These are phyloP conservation scores for Cucurbitaria berberidis DNA, from an alignment of 2,329 filamentous ascomycete genomes.

Conservation along the genomic window DNA sequence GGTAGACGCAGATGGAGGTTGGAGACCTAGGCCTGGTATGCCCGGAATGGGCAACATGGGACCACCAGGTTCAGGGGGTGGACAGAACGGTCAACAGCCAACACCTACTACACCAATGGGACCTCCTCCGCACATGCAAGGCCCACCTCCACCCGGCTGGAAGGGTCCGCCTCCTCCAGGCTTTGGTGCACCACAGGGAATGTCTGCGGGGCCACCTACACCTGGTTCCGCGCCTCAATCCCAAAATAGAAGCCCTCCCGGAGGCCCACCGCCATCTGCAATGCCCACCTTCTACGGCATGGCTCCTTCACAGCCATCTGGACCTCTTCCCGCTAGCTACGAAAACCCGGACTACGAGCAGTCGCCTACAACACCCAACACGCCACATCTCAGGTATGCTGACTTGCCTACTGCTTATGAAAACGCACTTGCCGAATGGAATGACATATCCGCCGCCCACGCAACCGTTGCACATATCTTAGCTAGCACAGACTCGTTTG, in stretches of 20 bases:
- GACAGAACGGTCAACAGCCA: constrained; percentile 19
- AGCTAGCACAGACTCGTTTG: constrained; percentile 75
- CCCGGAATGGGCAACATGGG: constrained; percentile 46
- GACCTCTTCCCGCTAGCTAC: constrained; percentile 54
- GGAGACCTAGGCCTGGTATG: constrained; percentile 60
- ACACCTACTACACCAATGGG: constrained; percentile 29
- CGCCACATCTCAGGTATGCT: constrained; percentile 31
- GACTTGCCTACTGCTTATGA: constrained; percentile 69
- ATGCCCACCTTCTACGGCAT: constrained; percentile 61
- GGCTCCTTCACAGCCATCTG: constrained; percentile 51
- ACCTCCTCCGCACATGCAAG: constrained; percentile 36
- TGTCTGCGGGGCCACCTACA: constrained; percentile 12
- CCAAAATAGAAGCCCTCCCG: constrained; percentile 9
- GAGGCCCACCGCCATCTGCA: constrained; percentile 19
- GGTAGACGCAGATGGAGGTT: constrained; percentile 64
- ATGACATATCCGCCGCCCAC: constrained; percentile 74
- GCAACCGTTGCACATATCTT: constrained; percentile 62
- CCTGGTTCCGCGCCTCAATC: constrained; percentile 8
- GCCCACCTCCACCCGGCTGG: constrained; percentile 24
- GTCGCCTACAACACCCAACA: constrained; percentile 21
- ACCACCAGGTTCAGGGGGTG: constrained; percentile 36
- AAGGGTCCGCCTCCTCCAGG: constrained; percentile 25
- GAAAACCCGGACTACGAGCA: constrained; percentile 31
- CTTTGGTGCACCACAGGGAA: constrained; percentile 15
- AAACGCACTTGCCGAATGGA: constrained; percentile 81